Evolutionary conservation across 345 rosid species (phyloP).

Genomic region (Brassica juncea): DNA sequence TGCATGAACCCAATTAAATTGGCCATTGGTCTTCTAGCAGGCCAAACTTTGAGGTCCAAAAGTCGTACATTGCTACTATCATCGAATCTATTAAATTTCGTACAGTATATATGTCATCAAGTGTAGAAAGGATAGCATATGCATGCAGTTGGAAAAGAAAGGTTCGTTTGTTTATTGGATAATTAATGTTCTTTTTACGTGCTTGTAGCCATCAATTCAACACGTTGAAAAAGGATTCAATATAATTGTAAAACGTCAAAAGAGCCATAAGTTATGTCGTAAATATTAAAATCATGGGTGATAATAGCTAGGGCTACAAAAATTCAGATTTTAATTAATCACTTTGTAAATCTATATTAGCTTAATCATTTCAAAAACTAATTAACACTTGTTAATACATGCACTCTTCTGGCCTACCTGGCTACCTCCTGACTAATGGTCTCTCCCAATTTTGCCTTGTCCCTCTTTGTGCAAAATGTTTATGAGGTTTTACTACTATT

Average conservation of each 20-base stretch:
- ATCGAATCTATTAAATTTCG: not conserved
- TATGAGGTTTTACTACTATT: not conserved
- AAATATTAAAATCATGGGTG: not conserved
- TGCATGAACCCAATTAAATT: not conserved
- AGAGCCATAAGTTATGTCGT: not conserved
- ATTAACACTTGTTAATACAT: not conserved
- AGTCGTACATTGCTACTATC: not conserved
- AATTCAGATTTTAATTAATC: not conserved
- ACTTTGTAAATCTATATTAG: not conserved
- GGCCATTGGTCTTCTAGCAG: not conserved
- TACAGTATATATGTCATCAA: not conserved
- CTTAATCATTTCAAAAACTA: not conserved
- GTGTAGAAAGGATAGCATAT: not conserved
- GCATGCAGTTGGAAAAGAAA: conserved; percentile 13
- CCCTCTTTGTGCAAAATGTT: not conserved
- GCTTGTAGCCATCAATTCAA: conserved; percentile 4
- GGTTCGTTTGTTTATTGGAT: conserved; percentile 16
- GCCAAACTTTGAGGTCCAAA: not conserved
- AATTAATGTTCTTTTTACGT: conserved; percentile 23
- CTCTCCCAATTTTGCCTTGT: not conserved
- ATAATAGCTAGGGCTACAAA: not conserved
- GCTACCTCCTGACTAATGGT: not conserved
- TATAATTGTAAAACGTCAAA: conserved; percentile 7
- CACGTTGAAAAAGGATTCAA: conserved; percentile 40
- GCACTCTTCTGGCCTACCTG: not conserved